Evolutionary conservation across 331 rosid species (phyloP), one percentile per base, ranked within the genome.

Genomic region (Quercus tomentella): DNA sequence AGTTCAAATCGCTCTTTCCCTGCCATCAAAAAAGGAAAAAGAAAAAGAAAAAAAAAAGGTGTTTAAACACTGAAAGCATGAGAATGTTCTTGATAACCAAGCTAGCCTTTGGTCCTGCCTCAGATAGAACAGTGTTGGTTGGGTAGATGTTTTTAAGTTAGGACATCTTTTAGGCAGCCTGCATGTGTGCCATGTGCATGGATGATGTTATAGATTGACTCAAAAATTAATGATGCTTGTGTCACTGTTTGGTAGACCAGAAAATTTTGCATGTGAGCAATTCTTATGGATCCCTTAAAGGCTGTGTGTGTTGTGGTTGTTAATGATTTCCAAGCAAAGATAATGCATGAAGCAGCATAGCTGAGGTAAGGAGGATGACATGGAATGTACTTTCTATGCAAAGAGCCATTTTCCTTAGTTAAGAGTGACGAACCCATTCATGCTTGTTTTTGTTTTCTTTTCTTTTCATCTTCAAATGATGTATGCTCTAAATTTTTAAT

Each of bases 381-480:
- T 58, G 51, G 62, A 56, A 17, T 45, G 61, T 68, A 6, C 30
- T 18, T 80, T 88, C 57, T 74, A 41, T 74, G 60, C 85, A 79
- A 82, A 82, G 77, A 20, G 56, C 87, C 97, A 90, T 70, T 89
- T 84, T 83, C 85, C 75, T 4, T 5, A 3, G 81, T 89, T 58
- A 81, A 78, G 62, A 41, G 41, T 88, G 97, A 89, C 84, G 87
- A 84, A 77, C 55, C 21, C 55, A 10, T 55, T 49, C 77, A 22
- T 66, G 77, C 78, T 73, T 58, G 21, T 73, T 78, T 69, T 58
- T 62, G 70, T 75, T 82, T 70, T 16, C 20, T 74, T 30, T 45
- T 20, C 20, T 74, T 30, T 35, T 79, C 56, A 62, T 37, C 71
- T 10, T 33, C 37, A 56, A 30, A 20, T 81, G 69, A 52, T 73